phyloP scores from a whole-genome alignment of 805 yeast genomes.

The Kurtzmaniella fragi region DNA sequence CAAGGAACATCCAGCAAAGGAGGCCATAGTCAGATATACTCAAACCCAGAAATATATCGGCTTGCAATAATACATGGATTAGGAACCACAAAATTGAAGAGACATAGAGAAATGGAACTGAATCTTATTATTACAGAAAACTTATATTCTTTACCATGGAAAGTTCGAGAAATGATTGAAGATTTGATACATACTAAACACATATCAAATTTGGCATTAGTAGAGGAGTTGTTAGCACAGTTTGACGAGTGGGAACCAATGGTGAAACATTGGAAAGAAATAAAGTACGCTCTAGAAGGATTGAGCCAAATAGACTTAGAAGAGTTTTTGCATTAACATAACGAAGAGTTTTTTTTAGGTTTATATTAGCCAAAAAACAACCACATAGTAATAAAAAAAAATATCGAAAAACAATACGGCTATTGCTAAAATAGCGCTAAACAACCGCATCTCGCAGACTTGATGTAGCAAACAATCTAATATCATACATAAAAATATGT shows the following conservation, averaged over 20 bases:
- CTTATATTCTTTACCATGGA: conserved; percentile 34
- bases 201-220: conserved; percentile 18
- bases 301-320: conserved; percentile 25
- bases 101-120: not conserved
- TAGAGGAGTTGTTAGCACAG: conserved; percentile 18
- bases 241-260: conserved; percentile 26
- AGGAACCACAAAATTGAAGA: conserved; percentile 27
- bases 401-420: no score
- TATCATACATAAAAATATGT: not conserved
- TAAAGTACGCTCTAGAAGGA: conserved; percentile 28
- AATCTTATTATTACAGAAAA: conserved; percentile 5
- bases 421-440: not conserved
- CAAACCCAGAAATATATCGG: conserved; percentile 20
- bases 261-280: conserved; percentile 25
- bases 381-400: no score
- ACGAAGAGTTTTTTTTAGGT: no score
- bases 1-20: conserved; percentile 17
- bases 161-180: conserved; percentile 30
- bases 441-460: not conserved
- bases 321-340: conserved; percentile 16
- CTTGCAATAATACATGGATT: conserved; percentile 26
- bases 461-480: no score
- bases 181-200: conserved; percentile 29
- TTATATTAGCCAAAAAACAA: not conserved
- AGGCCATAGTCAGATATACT: conserved; percentile 24